Conservation (phyloP, 2,329 filamentous ascomycete genomes). For the Colletotrichum sp. region DNA sequence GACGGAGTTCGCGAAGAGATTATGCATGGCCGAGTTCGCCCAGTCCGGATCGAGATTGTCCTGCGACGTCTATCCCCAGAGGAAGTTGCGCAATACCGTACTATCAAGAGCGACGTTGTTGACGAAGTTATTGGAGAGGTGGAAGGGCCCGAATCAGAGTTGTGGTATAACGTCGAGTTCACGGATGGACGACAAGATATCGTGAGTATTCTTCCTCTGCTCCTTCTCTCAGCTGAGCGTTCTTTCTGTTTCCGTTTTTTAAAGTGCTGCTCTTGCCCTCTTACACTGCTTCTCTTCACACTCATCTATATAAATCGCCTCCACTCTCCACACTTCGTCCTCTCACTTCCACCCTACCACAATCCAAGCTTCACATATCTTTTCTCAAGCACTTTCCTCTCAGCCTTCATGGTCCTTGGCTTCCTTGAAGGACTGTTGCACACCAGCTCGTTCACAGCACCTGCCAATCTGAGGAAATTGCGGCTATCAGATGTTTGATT, state of each 20-base stretch:
- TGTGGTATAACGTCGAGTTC: conserved; percentile 45
- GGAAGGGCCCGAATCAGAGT: conserved; percentile 25
- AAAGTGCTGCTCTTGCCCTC: not conserved
- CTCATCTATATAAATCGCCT: not conserved
- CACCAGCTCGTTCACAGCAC: not conserved
- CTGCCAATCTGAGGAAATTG: not conserved
- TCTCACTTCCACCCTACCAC: not conserved
- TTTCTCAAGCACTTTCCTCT: not conserved
- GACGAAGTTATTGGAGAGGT: conserved; percentile 38
- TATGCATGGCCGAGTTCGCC: not conserved
- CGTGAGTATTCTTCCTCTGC: conserved; percentile 39
- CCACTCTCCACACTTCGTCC: not conserved
- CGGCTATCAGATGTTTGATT: not conserved
- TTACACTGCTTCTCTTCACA: not conserved
- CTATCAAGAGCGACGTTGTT: conserved; percentile 39
- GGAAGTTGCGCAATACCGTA: conserved; percentile 31
- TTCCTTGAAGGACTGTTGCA: not conserved
- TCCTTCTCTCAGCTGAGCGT: not conserved
- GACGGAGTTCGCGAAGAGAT: not conserved
- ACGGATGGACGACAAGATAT: conserved; percentile 48
- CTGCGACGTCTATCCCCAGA: conserved; percentile 31
- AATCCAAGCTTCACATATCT: not conserved
- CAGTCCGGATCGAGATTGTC: conserved; percentile 29
- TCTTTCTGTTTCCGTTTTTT: not conserved
- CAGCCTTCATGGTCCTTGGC: not conserved